Percentiles rank a stretch among this genome's conserved stretches.
Evolutionary conservation across 1,139 yeast genomes (phyloP).

Genomic region (Meyerozyma elateridarum): DNA sequence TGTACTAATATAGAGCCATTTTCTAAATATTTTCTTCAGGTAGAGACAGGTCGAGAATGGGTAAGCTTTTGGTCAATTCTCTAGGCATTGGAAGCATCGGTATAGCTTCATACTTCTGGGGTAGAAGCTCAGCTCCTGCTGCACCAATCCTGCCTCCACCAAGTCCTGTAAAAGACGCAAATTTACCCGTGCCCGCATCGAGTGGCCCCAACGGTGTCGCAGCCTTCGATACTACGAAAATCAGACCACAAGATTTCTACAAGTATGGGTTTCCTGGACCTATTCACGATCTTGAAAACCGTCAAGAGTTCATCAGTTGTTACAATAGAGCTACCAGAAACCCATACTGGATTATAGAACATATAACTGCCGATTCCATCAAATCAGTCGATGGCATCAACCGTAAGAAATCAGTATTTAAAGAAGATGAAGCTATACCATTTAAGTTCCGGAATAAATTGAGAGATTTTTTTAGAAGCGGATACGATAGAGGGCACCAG

Average conservation of each 20-base stretch:
- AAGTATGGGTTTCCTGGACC: slow-evolving; percentile 96
- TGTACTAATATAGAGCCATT: background rate
- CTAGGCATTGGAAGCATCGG: slow-evolving; percentile 38
- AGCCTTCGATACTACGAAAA: slow-evolving; percentile 25
- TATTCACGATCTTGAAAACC: slow-evolving; percentile 69
- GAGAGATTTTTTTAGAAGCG: slow-evolving; percentile 87
- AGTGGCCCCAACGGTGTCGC: slow-evolving; percentile 12
- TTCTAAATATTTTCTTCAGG: background rate
- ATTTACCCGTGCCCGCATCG: slow-evolving; percentile 13
- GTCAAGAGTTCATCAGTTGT: slow-evolving; percentile 77
- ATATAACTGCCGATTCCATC: slow-evolving; percentile 73
- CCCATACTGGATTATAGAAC: slow-evolving; percentile 90
- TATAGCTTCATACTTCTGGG: slow-evolving; percentile 42
- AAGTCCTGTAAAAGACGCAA: slow-evolving; percentile 9
- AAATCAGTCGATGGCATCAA: slow-evolving; percentile 50
- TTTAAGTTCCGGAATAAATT: slow-evolving; percentile 66
- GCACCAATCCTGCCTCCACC: slow-evolving; percentile 11
- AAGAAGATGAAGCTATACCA: slow-evolving; percentile 86
- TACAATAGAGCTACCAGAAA: slow-evolving; percentile 81
- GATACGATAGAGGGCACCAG: slow-evolving; percentile 95
- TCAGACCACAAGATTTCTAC: slow-evolving; percentile 73
- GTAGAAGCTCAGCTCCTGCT: slow-evolving; percentile 23
- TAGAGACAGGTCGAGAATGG: slow-evolving; percentile 17
- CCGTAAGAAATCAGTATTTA: slow-evolving; percentile 75
- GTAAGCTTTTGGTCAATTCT: slow-evolving; percentile 26